Conservation (phyloP, 2,329 filamentous ascomycete species). For the Monilinia vaccinii-corymbosi region DNA sequence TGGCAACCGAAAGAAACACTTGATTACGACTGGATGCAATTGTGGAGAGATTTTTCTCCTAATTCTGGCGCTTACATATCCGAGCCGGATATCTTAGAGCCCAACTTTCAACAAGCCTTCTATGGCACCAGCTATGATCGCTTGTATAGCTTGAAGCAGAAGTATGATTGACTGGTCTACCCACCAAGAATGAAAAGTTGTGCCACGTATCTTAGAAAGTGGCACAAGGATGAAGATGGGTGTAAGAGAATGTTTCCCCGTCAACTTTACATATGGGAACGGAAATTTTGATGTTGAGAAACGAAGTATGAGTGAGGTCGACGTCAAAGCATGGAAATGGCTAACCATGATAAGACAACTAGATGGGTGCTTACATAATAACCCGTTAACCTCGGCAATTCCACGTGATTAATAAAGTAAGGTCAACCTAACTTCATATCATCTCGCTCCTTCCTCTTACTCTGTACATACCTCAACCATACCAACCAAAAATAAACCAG, state of each 20-base stretch:
- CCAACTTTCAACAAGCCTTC: slow-evolving; percentile 26
- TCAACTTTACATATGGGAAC: not conserved
- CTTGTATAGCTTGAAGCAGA: slow-evolving; percentile 18
- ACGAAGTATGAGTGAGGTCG: not conserved
- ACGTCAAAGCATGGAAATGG: not conserved
- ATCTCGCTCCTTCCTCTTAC: not conserved
- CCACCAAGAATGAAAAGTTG: not conserved
- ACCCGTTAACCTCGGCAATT: slow-evolving; percentile 6
- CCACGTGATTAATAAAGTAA: not conserved
- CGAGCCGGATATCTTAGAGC: slow-evolving; percentile 11
- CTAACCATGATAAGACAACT: not conserved
- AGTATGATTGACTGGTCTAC: slow-evolving; percentile 7
- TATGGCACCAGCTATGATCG: slow-evolving; percentile 30
- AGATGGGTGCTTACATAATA: no score
- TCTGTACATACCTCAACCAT: not conserved
- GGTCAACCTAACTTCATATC: not conserved
- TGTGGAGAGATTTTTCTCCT: slow-evolving; percentile 14
- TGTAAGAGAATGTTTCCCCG: no score
- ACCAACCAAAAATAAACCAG: not conserved
- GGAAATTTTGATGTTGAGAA: not conserved
- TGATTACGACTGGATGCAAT: slow-evolving; percentile 14
- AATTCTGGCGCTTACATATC: slow-evolving; percentile 9
- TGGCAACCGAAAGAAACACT: slow-evolving; percentile 10
- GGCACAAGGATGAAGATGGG: not conserved
- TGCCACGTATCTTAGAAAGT: not conserved